These are phyloP conservation scores for Rhizomucor pusillus DNA, from an alignment of 371 early-diverging fungal genomes.

Conservation along the genomic window DNA sequence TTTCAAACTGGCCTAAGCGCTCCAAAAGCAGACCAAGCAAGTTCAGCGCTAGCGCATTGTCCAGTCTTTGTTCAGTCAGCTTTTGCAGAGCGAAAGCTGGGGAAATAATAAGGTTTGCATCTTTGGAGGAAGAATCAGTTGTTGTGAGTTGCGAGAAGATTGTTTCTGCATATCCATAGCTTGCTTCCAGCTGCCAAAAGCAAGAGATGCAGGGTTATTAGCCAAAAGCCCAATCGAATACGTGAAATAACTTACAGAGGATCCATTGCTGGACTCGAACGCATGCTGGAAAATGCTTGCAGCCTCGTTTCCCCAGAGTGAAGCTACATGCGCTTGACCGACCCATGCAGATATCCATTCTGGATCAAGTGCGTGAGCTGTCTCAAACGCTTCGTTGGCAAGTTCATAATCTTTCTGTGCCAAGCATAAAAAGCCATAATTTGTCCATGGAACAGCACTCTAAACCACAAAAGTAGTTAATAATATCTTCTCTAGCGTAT, in stretches of 20 bases:
- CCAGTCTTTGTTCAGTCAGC: slow-evolving; percentile 61
- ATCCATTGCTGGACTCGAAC: slow-evolving; percentile 61
- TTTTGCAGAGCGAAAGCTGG: slow-evolving; percentile 74
- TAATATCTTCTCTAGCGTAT: neutral
- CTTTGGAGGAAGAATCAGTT: slow-evolving; percentile 2
- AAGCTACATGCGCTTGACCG: slow-evolving; percentile 80
- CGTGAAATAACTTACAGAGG: slow-evolving; percentile 31
- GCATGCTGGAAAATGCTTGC: slow-evolving; percentile 76
- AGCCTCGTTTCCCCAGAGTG: slow-evolving; percentile 47
- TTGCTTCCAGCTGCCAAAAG: slow-evolving; percentile 55
- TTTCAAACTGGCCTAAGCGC: slow-evolving; percentile 62
- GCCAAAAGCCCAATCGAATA: neutral
- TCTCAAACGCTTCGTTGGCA: slow-evolving; percentile 72
- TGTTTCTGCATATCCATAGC: slow-evolving; percentile 70
- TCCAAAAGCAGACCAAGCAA: slow-evolving; percentile 78
- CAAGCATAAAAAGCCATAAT: slow-evolving; percentile 83
- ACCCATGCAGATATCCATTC: slow-evolving; percentile 82
- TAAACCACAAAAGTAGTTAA: slow-evolving; percentile 10
- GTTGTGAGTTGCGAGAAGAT: slow-evolving; percentile 39
- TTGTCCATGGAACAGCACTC: slow-evolving; percentile 76
- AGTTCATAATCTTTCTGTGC: slow-evolving; percentile 74
- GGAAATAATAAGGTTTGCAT: slow-evolving; percentile 31
- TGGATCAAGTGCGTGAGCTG: slow-evolving; percentile 78
- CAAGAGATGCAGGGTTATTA: neutral
- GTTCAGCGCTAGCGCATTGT: slow-evolving; percentile 65